Percentiles rank a stretch among this genome's conserved stretches.
phyloP scores from a whole-genome alignment of 2,329 filamentous ascomycete genomes.

The Penicillium vulpinum region DNA sequence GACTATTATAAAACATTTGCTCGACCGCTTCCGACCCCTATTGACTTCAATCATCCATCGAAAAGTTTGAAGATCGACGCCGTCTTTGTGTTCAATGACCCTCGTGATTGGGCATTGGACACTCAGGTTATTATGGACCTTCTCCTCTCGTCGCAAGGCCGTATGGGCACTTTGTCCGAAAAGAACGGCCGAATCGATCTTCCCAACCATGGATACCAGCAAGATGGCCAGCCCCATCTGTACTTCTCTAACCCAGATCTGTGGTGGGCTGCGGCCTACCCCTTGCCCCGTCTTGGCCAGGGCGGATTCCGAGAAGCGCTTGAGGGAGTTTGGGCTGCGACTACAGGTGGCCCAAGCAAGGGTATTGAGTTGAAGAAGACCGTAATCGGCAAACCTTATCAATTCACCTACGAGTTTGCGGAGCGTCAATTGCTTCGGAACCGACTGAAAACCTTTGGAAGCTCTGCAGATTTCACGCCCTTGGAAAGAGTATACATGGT shows the following conservation, averaged over 20 bases:
- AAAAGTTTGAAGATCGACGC: constrained; percentile 76
- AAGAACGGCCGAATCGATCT: constrained; percentile 67
- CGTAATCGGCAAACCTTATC: constrained; percentile 80
- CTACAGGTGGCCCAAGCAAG: constrained; percentile 61
- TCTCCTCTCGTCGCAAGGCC: constrained; percentile 73
- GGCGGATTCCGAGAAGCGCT: constrained; percentile 85
- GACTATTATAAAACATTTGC: constrained; percentile 59
- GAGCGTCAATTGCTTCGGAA: constrained; percentile 69
- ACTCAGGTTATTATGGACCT: constrained; percentile 81
- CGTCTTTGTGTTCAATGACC: constrained; percentile 92
- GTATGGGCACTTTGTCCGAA: constrained; percentile 74
- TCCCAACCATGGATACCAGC: constrained; percentile 75
- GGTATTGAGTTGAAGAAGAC: constrained; percentile 61
- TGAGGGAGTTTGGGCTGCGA: constrained; percentile 72
- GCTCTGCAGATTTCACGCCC: constrained; percentile 38
- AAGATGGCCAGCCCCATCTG: constrained; percentile 74
- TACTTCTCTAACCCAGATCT: constrained; percentile 92
- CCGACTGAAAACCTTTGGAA: constrained; percentile 51
- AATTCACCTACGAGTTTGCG: constrained; percentile 78
- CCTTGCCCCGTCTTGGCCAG: constrained; percentile 83
- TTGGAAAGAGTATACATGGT: constrained; percentile 87
- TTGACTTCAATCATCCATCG: constrained; percentile 43
- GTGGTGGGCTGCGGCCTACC: constrained; percentile 83
- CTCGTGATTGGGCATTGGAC: constrained; percentile 92
- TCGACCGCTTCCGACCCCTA: constrained; percentile 36